Base-by-base conservation (phyloP, 2,329 filamentous ascomycete genomes). In the Hypoxylon sp. region DNA sequence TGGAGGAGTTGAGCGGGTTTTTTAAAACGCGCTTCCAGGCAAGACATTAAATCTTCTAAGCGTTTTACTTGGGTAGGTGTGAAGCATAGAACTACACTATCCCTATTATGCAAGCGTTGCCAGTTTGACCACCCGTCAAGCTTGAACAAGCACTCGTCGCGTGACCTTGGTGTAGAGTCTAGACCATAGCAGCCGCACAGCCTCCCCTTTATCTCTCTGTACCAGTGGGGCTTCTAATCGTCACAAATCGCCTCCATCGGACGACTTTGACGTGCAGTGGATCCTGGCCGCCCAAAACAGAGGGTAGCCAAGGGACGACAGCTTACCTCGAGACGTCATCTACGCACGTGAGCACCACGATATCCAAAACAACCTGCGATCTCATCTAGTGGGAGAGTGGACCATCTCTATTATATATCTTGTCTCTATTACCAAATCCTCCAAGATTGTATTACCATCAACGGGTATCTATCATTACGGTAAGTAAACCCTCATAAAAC, bases 381-480 rank as follows among this genome's bases (percentile, higher is more conserved):
- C 20, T 35, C 33, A 50, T 44, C n/a, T 17, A 10, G 17, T 49
- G 31, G n/a, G 37, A 48, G 35, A 22, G 22, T 31, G 44, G 22
- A 20, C 53, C 17, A 40, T 57, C 22, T 50, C 11, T 35, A 60
- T 64, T 60, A 68, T 30, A 40, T 13, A 37, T 35, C 27, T 44
- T 44, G 40, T 22, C 30, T 62, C 37, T 68, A 53, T 42, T 27
- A 54, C 31, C 60, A 51, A 37, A 10, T 35, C 51, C 7, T 59
- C 25, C 58, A 55, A 48, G 49, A 50, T 56, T 5, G 20, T 33
- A 60, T 68, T 61, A 51, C 50, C 55, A 51, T 54, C 25, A 58
- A 61, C 51, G 68, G 68, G 68, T 71, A 71, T 70, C 68, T 66
- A 46, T 58, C 68, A 57, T 63, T 49, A 58, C 50, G 20, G 20